phyloP scores from a whole-genome alignment of 2,329 filamentous ascomycete species.

The Mollisia scopiformis region DNA sequence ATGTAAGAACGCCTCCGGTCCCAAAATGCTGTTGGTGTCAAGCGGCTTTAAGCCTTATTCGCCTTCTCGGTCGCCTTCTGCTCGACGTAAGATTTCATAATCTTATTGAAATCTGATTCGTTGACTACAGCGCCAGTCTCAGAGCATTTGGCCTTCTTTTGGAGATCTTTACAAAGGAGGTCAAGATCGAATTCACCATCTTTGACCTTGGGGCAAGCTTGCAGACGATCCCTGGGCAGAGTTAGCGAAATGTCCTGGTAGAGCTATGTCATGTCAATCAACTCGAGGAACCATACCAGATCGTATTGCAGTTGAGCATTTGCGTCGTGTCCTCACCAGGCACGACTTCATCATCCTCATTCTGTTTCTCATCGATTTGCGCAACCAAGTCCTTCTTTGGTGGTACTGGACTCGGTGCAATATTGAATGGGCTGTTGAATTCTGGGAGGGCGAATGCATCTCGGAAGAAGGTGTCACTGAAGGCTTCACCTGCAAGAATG shows the following conservation, averaged over 20 bases:
- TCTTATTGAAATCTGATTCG: slow-evolving; percentile 83
- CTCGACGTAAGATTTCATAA: slow-evolving; percentile 65
- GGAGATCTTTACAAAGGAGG: slow-evolving; percentile 86
- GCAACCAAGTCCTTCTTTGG: slow-evolving; percentile 73
- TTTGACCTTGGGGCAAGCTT: slow-evolving; percentile 84
- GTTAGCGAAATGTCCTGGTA: slow-evolving; percentile 12
- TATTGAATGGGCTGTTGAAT: slow-evolving; percentile 81
- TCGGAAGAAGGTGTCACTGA: slow-evolving; percentile 53
- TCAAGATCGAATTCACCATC: slow-evolving; percentile 94
- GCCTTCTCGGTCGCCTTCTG: slow-evolving; percentile 16
- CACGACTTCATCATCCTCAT: slow-evolving; percentile 69
- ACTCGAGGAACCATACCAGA: slow-evolving; percentile 71
- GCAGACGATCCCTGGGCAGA: slow-evolving; percentile 78
- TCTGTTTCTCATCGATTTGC: slow-evolving; percentile 77
- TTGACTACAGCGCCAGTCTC: slow-evolving; percentile 88
- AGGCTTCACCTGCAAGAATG: slow-evolving; percentile 64
- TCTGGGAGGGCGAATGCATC: slow-evolving; percentile 80
- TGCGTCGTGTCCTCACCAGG: slow-evolving; percentile 62
- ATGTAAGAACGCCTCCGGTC: slow-evolving; percentile 12
- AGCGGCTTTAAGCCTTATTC: slow-evolving; percentile 12
- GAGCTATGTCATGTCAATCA: background rate
- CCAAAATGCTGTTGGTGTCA: slow-evolving; percentile 17
- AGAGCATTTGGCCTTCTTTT: slow-evolving; percentile 94
- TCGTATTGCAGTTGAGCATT: slow-evolving; percentile 83
- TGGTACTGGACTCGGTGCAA: slow-evolving; percentile 44